A percentile compares a stretch with the other conserved stretches of the same genome.
Conservation (phyloP, 768 basidiomycete species). For the Lentinula raphanica region DNA sequence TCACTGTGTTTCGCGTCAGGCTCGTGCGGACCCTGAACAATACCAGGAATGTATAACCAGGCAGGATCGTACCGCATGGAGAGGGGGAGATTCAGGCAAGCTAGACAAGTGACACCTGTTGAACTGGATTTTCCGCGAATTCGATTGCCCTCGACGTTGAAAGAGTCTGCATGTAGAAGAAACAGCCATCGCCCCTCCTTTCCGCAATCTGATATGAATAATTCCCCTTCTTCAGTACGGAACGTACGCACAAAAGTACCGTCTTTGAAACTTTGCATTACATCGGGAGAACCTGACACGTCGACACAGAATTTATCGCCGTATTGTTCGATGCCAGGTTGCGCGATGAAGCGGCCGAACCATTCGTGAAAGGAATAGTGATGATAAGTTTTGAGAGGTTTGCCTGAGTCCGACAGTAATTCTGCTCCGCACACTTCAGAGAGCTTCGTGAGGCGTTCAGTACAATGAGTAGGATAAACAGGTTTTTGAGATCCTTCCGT, state of each 20-base stretch:
- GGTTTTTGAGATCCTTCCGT: background rate
- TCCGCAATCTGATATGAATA: background rate
- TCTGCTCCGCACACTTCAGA: background rate
- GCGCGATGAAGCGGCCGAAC: constrained; percentile 1
- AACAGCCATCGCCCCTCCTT: constrained; percentile 4
- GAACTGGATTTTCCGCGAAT: background rate
- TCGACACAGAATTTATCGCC: no score
- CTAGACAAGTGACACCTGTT: background rate
- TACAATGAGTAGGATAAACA: background rate
- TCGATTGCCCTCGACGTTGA: background rate
- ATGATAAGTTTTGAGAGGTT: constrained; percentile 1
- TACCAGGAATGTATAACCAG: background rate
- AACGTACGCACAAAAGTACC: background rate
- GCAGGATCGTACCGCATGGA: no score
- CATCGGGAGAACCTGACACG: background rate
- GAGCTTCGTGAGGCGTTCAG: background rate
- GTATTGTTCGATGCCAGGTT: background rate
- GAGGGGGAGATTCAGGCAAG: constrained; percentile 5
- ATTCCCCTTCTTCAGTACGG: background rate
- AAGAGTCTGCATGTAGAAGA: background rate
- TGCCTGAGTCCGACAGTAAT: background rate
- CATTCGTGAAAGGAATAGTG: constrained; percentile 1
- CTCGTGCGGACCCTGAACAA: constrained; percentile 5
- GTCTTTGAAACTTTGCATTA: background rate
- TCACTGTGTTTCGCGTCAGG: background rate